These are phyloP conservation scores for Fabrea salina DNA, from an alignment of 169 alveolate species.

Conservation along the genomic window DNA sequence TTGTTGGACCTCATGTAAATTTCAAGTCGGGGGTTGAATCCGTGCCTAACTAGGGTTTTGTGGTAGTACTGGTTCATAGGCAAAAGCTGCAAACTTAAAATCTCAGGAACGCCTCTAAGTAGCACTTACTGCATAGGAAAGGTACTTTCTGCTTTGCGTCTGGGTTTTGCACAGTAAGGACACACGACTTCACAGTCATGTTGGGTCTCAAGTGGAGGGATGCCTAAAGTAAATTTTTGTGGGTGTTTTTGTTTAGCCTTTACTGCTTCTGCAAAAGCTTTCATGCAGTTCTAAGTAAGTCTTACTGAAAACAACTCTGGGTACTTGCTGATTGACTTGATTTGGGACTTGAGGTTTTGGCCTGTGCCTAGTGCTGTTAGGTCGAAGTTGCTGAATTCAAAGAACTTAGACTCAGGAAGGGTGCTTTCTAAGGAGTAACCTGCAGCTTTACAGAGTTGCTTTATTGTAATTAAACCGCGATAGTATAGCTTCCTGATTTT, in stretches of 20 bases:
- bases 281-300: slow-evolving; percentile 15
- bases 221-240: background rate
- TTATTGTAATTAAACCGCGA: slow-evolving; percentile 1
- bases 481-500: slow-evolving; percentile 8
- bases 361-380: background rate
- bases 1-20: background rate
- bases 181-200: background rate
- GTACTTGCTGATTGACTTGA: background rate
- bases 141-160: background rate
- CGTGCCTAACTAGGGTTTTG: slow-evolving; percentile 9
- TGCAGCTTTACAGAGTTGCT: background rate
- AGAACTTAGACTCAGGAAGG: background rate
- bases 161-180: background rate
- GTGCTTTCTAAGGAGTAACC: background rate
- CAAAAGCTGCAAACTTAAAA: background rate
- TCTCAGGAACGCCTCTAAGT: slow-evolving; percentile 24
- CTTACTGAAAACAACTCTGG: background rate
- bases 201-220: background rate
- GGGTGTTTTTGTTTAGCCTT: background rate
- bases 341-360: background rate
- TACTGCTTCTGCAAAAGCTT: background rate
- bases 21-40: slow-evolving; percentile 12
- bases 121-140: background rate
- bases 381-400: background rate
- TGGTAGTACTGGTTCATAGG: slow-evolving; percentile 14